These are phyloP conservation scores for Turritis glabra DNA, from an alignment of 345 rosid genomes.

Conservation along the genomic window DNA sequence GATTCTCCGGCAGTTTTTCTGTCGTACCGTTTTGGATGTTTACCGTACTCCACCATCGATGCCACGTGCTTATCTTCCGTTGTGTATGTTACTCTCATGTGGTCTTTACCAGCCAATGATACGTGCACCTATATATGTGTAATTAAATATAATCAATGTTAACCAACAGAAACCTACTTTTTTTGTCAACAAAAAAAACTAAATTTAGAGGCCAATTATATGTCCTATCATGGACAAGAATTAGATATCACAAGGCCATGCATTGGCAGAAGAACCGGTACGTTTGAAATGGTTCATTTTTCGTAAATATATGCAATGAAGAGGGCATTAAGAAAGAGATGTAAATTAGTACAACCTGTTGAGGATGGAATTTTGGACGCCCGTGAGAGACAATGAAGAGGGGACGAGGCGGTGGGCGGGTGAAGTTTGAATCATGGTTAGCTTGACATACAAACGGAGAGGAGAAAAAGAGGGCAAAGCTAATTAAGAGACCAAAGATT, in stretches of 20 bases:
- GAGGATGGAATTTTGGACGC: slow-evolving; percentile 59
- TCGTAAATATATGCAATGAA: not conserved
- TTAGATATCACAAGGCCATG: not conserved
- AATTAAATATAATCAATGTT: not conserved
- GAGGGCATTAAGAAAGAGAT: not conserved
- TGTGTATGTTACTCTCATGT: slow-evolving; percentile 69
- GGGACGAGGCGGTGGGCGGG: slow-evolving; percentile 53
- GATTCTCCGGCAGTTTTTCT: slow-evolving; percentile 47
- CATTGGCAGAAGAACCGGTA: not conserved
- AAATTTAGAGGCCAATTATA: not conserved
- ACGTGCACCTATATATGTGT: slow-evolving; percentile 56
- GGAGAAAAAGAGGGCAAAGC: slow-evolving; percentile 5
- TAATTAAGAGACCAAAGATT: slow-evolving; percentile 7
- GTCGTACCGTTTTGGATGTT: slow-evolving; percentile 48
- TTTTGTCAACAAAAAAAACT: not conserved
- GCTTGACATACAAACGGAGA: slow-evolving; percentile 26
- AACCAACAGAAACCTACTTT: not conserved
- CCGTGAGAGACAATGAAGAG: slow-evolving; percentile 46
- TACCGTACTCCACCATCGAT: slow-evolving; percentile 74
- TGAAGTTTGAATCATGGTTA: slow-evolving; percentile 28
- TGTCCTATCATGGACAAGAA: not conserved
- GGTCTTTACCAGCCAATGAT: slow-evolving; percentile 62
- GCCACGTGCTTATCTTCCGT: slow-evolving; percentile 49
- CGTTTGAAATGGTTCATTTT: not conserved
- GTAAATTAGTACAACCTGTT: slow-evolving; percentile 53